These are phyloP conservation scores for Aureobasidium zeae DNA, from an alignment of 2,329 filamentous ascomycete species.

Conservation along the genomic window DNA sequence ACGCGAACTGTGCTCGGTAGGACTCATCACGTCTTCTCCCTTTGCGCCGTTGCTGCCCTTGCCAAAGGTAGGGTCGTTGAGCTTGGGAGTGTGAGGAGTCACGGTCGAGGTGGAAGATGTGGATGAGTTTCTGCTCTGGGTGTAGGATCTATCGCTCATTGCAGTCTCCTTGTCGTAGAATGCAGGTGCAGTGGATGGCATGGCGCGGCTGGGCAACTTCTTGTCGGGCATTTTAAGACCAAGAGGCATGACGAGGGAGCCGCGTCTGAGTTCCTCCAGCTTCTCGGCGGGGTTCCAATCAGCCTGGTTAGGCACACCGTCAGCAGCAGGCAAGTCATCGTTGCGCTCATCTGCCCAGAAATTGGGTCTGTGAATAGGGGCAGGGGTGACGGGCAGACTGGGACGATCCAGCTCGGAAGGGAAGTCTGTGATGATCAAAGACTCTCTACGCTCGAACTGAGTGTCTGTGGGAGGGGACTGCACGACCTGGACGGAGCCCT, in stretches of 20 bases:
- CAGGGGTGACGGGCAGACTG: constrained; percentile 83
- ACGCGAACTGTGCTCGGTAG: constrained; percentile 15
- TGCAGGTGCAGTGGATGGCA: constrained; percentile 20
- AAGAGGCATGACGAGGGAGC: constrained; percentile 29
- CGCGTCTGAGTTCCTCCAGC: constrained; percentile 40
- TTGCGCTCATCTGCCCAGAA: constrained; percentile 58
- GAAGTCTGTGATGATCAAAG: constrained; percentile 75
- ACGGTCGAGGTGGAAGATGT: background rate
- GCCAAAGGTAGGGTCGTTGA: constrained; percentile 1
- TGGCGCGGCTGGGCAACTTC: constrained; percentile 24
- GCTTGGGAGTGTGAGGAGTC: constrained; percentile 3
- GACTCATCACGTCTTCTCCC: constrained; percentile 10
- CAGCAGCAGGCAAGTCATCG: constrained; percentile 58
- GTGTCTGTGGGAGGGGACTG: constrained; percentile 20
- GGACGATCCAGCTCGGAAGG: constrained; percentile 73
- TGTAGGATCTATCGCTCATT: background rate
- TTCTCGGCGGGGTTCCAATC: constrained; percentile 58
- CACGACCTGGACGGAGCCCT: constrained; percentile 20
- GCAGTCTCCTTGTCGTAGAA: background rate
- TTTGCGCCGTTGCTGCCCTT: background rate
- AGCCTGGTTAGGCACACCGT: constrained; percentile 75
- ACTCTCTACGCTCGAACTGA: constrained; percentile 35
- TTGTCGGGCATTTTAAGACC: constrained; percentile 25
- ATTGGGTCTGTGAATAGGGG: constrained; percentile 59
- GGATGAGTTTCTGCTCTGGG: background rate